Evolutionary conservation across 345 rosid genomes (phyloP).

Genomic region (Linum usitatissimum): DNA sequence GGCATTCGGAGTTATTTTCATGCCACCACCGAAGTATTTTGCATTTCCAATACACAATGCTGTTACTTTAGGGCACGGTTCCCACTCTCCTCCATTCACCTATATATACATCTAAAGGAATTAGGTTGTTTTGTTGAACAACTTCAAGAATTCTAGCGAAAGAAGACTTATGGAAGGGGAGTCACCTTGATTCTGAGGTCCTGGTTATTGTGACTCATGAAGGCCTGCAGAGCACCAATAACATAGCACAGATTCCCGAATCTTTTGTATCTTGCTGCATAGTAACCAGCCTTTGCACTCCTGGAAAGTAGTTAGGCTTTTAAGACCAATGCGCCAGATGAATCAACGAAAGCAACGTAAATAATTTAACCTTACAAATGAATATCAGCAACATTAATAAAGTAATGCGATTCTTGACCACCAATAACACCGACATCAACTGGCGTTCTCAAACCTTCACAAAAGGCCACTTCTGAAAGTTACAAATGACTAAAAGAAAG

Average conservation of each 20-base stretch:
- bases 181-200: constrained; percentile 63
- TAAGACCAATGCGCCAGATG: constrained; percentile 10
- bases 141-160: background rate
- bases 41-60: constrained; percentile 93
- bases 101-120: constrained; percentile 15
- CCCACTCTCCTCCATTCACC: constrained; percentile 87
- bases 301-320: constrained; percentile 33
- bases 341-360: constrained; percentile 8
- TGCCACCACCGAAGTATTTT: constrained; percentile 93
- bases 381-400: constrained; percentile 86
- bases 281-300: constrained; percentile 95
- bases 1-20: constrained; percentile 94
- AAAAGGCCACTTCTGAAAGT: constrained; percentile 17
- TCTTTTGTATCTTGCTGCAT: constrained; percentile 83
- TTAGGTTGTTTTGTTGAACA: constrained; percentile 4
- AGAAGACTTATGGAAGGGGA: background rate
- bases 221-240: constrained; percentile 79
- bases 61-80: constrained; percentile 58
- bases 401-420: constrained; percentile 56
- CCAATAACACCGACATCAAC: constrained; percentile 73
- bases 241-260: constrained; percentile 81
- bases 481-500: background rate
- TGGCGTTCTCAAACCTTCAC: constrained; percentile 55
- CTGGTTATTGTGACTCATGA: constrained; percentile 67
- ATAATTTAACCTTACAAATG: constrained; percentile 62